Evolutionary conservation across 2,329 filamentous ascomycete genomes (phyloP), one percentile per base, ranked within the genome.

Genomic region (Neurospora sp.): DNA sequence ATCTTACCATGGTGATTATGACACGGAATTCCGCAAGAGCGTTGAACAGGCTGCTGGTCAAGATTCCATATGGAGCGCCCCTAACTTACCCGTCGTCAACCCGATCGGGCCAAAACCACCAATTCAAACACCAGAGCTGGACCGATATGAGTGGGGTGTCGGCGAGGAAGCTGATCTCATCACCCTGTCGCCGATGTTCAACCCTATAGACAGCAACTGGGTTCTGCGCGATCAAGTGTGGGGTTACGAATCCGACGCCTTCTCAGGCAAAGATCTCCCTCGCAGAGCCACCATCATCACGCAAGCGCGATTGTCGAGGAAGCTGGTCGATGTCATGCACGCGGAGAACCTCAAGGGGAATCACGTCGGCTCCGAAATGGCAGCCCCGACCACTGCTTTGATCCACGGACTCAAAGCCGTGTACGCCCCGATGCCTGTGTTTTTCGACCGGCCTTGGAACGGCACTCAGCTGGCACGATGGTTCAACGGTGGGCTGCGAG

Each of bases 341-440:
- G 85, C 88, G 40, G 92, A 94, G 78, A 92, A 91, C 68, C 83
- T 90, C 73, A 84, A 86, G 15, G 90, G 91, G 73, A 90, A 91
- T 75, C 91, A 93, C 76, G 89, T 94, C 75, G 91, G 90, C 70
- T 91, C 91, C 0, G 92, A 95, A 78, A 93, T 95, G 91, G 91
- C 89, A 71, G 88, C 91, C 0, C 89, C 91, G 69, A 90, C 90
- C 0, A 86, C 90, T 36, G 88, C 91, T 0, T 84, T 95, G 19
- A 87, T 93, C 72, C 91, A 96, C 77, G 91, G 92, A 6, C 83
- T 94, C 67, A 95, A 95, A 80, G 89, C 90, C 4, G 90, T 93
- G 4, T 92, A 90, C 76, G 91, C 89, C 11, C 92, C 92, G 11
- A 91, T 94, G 78, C 91, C 92, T 1, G 87, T 94, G 66, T 94